Base-by-base conservation (phyloP, 768 basidiomycete genomes). In the Fibroporia radiculosa region DNA sequence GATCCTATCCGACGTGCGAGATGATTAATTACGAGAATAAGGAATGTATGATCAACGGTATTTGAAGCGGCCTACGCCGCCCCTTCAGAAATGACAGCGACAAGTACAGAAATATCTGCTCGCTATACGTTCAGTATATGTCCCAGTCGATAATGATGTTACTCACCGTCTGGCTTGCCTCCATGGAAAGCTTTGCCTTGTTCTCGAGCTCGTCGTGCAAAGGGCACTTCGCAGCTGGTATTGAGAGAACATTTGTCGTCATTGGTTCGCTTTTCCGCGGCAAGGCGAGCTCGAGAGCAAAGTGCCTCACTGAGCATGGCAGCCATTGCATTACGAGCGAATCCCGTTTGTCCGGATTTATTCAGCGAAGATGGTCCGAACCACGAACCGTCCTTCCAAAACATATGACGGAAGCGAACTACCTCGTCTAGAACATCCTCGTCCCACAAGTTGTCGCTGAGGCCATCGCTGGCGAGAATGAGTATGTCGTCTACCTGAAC, bases 401-500 rank as follows among this genome's bases (percentile, higher is more conserved):
- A 69, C 14, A 65, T 62, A 33, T 55, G 58, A 42, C 72, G 71
- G 61, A 85, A 80, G 28, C 80, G 68, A 13, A 71, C 62, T 19
- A 88, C 81, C 59, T 91, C 90, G 48, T 93, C 90, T 13, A 92
- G 63, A 14, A 93, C 77, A 48, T 93, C 89, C 54, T 83, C 81
- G 54, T 91, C 88, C 84, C 90, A 92, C 19, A 92, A 66, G 56
- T 93, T 93, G 62, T 93, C 90, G 50, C 80, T 78, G 40, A 93
- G 66, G 1, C 89, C 89, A 54, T 93, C 90, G 16, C 75, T 78
- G 0, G 86, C 82, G 31, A 93, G 75, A 49, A 93, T 83, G 44
- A 92, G 73, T 42, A 90, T 82, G 48, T 88, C 86, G 45, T 84
- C 76, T 18, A 73, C 71, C 48, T 70, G 69, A 3, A 88, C 84